Base-by-base conservation (phyloP, 306 rosid species). In the Castanopsis chinensis region DNA sequence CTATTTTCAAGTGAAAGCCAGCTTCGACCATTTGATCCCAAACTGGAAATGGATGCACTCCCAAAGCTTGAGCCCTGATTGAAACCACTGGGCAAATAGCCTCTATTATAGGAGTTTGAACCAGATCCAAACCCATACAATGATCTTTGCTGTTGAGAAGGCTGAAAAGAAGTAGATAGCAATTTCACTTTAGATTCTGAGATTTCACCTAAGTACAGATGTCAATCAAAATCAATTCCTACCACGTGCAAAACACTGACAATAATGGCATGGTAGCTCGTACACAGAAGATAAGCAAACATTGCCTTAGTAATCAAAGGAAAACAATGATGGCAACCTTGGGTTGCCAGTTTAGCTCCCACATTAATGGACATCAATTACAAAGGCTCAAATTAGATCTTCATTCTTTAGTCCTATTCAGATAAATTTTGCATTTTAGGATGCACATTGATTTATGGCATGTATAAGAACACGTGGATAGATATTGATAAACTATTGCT, bases 51-150 rank as follows among this genome's bases (percentile, higher is more conserved):
- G 17, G 82, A 69, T 33, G 82, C 74, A 73, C 77, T 82, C 79
- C 90, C 91, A 85, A 86, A 87, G 86, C 82, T 82, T n/a, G 92
- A 78, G 61, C 85, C 86, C 67, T 89, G 93, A 85, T 85, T 89
- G 58, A 70, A 78, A 43, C 83, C 83, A 61, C 80, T 30, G 71
- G 94, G 90, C 68, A 89, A 65, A 79, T 86, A 87, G 55, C 93
- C 91, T 70, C 92, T 83, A 71, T 86, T 88, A 79, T 89, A 87
- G 41, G 92, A 84, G 76, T 89, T 89, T 72, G 88, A 89, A 80
- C 97, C 89, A 84, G 93, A 88, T 80, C 94, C 97, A 79, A 81
- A 86, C 59, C 93, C 93, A 87, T 92, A 90, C 41, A 86, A 21
- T 13, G 95, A 78, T 77, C 79, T 90, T 70, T 85, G 95, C 74